Base-by-base conservation (phyloP, 192 early-diverging fungal species). In the Rhizophagus sp. region DNA sequence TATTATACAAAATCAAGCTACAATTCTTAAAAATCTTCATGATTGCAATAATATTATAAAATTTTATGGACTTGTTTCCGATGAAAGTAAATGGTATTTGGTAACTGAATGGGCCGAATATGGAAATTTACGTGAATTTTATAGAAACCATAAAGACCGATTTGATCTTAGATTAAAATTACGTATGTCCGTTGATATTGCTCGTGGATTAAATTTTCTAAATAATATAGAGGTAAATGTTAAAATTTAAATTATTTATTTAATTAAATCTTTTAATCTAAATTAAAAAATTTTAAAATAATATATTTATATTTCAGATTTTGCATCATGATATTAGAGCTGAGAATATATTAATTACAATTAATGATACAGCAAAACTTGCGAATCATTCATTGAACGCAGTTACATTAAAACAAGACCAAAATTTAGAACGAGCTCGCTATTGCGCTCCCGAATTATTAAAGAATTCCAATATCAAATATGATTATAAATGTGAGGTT, bases 101-200 rank as follows among this genome's bases (percentile, higher is more conserved):
- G 77, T 79, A 39, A 33, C 69, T n/a, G 77, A 79, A 68, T 79
- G 77, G 77, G 66, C 77, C 19, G 77, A 79, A 69, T 36, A 10
- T 22, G 77, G 77, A 52, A 57, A 27, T 50, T 27, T 69, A 8
- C 10, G 44, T 33, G 49, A 69, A 41, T 24, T 69, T 22, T 79
- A 79, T 41, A 17, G 8, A 57, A 33, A 27, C 19, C 9, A 6
- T 30, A 47, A 79, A n/a, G 33, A 70, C 22, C 47, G 19, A 2
- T 70, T 66, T 30, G 11, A 9, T 6, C 22, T 9, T 0, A 3
- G 15, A 50, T 50, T 50, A 11, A 79, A 79, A 61, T 22, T 61
- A 36, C 24, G 25, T 34, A 69, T 70, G 22, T 66, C 77, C 8
- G 2, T 57, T 36, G 77, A 69, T 39, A 68, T 79, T 79, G 52